Percentiles rank a stretch among this genome's conserved stretches.
Conservation (phyloP, 2,329 filamentous ascomycete species). For the Aspergillus calidoustus region DNA sequence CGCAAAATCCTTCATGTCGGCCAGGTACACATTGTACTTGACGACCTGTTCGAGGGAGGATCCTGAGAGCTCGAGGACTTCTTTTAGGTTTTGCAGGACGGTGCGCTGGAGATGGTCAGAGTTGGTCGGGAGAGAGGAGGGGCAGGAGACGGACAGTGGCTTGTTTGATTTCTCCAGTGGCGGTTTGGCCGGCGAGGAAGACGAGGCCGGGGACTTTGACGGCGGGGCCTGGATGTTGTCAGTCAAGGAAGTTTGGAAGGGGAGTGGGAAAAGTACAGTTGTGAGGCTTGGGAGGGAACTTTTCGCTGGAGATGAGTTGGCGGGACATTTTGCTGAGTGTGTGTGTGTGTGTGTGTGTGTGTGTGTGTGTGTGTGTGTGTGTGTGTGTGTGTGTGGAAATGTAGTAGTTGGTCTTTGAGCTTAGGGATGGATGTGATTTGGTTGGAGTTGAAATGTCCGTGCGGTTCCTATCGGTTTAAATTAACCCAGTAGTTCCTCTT, state of each 20-base stretch:
- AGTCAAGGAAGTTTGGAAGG: no score
- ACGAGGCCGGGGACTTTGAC: conserved; percentile 53
- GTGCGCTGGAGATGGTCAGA: conserved; percentile 27
- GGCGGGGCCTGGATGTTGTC: conserved; percentile 51
- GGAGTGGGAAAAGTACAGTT: no score
- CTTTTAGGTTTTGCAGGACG: conserved; percentile 57
- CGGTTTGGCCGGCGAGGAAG: conserved; percentile 55
- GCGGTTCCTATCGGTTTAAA: not conserved
- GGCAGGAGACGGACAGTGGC: conserved; percentile 43
- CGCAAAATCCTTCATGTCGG: conserved; percentile 66
- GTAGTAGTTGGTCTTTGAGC: no score
- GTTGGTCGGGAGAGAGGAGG: not conserved
- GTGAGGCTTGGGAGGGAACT: conserved; percentile 54
- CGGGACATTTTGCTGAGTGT: conserved; percentile 45
- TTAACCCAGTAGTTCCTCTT: not conserved
- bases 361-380: not conserved
- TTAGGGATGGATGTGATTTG: no score
- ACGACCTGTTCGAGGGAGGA: conserved; percentile 63
- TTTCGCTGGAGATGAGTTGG: conserved; percentile 52
- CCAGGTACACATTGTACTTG: conserved; percentile 69
- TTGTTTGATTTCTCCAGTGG: conserved; percentile 55
- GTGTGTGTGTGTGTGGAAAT: not conserved
- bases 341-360: not conserved
- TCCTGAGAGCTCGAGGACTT: conserved; percentile 64
- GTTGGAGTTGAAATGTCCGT: not conserved